These are phyloP conservation scores for Clarireedia homoeocarpa DNA, from an alignment of 2,329 filamentous ascomycete genomes.

Conservation along the genomic window DNA sequence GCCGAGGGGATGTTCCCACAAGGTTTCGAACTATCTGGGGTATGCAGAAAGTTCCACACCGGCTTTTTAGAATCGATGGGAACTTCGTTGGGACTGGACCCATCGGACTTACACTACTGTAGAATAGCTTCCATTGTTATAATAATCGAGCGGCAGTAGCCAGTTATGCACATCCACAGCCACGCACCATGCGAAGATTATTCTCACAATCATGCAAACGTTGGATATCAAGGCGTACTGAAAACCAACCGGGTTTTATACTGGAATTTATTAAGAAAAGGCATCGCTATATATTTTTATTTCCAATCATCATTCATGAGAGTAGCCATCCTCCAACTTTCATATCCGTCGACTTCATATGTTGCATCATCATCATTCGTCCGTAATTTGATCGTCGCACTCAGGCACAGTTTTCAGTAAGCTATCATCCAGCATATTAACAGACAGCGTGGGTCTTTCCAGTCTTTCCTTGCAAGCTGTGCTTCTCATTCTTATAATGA, in stretches of 20 bases:
- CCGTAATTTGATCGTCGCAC: no score
- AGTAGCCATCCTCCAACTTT: background rate
- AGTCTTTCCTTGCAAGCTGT: constrained; percentile 81
- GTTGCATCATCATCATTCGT: background rate
- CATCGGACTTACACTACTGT: no score
- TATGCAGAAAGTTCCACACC: background rate
- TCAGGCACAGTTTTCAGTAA: background rate
- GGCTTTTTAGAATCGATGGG: background rate
- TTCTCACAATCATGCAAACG: no score
- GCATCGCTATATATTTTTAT: background rate
- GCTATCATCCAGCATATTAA: constrained; percentile 32
- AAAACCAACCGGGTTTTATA: no score
- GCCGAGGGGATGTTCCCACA: background rate
- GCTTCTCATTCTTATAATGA: constrained; percentile 63
- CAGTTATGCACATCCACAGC: no score
- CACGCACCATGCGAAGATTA: no score
- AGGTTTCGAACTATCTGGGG: background rate
- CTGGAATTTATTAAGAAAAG: no score
- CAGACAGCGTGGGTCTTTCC: constrained; percentile 88
- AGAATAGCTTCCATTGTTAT: no score
- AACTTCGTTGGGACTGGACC: background rate
- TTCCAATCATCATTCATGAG: background rate
- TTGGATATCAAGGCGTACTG: no score
- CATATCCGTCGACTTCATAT: background rate
- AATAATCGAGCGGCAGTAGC: background rate